phyloP scores from a whole-genome alignment of 2,329 filamentous ascomycete species.

The Hyphodiscus sp. region DNA sequence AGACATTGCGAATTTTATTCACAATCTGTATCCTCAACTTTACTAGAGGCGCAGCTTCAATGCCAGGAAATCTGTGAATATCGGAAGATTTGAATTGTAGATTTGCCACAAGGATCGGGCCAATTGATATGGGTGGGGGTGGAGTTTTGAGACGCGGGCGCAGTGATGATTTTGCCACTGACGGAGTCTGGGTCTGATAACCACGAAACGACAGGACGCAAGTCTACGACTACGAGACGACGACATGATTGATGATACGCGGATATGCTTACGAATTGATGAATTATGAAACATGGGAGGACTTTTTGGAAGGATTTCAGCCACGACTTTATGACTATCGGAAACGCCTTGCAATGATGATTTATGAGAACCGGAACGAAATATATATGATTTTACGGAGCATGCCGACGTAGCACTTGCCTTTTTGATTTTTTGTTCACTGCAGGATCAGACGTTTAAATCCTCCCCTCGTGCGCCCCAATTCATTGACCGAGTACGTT shows the following conservation, averaged over 20 bases:
- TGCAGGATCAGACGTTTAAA: neutral
- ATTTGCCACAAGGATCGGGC: neutral
- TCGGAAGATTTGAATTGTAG: neutral
- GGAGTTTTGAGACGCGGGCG: neutral
- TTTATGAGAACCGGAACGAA: neutral
- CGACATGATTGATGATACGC: neutral
- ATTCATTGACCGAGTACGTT: neutral
- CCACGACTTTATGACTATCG: neutral
- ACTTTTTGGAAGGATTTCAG: neutral
- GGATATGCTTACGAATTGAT: neutral
- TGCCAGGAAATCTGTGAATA: neutral
- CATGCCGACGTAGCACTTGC: neutral
- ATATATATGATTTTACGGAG: neutral
- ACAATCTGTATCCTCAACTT: slow-evolving; percentile 9
- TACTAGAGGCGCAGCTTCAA: neutral
- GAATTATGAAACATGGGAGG: neutral
- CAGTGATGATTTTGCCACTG: too few relatives aligned
- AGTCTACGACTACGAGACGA: neutral
- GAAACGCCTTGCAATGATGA: neutral
- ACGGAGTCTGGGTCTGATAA: neutral
- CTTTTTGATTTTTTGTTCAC: neutral
- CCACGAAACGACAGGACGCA: neutral
- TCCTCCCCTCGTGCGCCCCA: neutral
- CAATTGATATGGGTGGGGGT: neutral
- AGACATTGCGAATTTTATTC: slow-evolving; percentile 7